phyloP scores from a whole-genome alignment of 441 rosid species.

The Populus hybrid region DNA sequence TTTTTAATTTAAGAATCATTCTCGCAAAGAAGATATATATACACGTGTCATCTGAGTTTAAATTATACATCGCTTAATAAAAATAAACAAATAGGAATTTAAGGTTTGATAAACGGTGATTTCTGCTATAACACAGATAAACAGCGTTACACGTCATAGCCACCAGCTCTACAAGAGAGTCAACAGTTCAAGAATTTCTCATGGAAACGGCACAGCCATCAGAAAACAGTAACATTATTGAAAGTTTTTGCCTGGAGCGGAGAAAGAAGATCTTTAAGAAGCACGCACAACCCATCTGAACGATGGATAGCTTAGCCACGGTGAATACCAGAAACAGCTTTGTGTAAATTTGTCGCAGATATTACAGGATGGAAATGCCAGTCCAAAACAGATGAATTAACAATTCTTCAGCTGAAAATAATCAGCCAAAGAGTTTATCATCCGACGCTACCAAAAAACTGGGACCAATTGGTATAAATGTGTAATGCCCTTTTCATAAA shows the following conservation, averaged over 20 bases:
- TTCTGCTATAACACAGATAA: too few species aligned
- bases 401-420: neutral
- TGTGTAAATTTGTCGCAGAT: neutral
- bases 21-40: too few species aligned
- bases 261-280: neutral
- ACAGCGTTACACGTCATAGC: too few species aligned
- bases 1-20: too few species aligned
- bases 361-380: neutral
- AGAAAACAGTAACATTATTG: neutral
- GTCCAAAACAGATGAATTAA: neutral
- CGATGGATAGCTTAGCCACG: neutral
- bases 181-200: neutral
- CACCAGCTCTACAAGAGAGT: too few species aligned
- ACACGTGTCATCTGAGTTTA: too few species aligned
- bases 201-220: neutral
- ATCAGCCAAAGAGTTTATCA: conserved; percentile 2
- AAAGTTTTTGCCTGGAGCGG: neutral
- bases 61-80: too few species aligned
- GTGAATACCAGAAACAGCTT: neutral
- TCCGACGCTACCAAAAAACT: conserved; percentile 2
- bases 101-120: too few species aligned
- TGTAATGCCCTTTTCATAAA: conserved; percentile 26
- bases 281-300: neutral
- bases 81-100: too few species aligned
- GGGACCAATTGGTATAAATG: conserved; percentile 24